A percentile compares a stretch with the other conserved stretches of the same genome.
Evolutionary conservation across 495 filamentous ascomycete species (phyloP).

Genomic region (Xylaria longipes): DNA sequence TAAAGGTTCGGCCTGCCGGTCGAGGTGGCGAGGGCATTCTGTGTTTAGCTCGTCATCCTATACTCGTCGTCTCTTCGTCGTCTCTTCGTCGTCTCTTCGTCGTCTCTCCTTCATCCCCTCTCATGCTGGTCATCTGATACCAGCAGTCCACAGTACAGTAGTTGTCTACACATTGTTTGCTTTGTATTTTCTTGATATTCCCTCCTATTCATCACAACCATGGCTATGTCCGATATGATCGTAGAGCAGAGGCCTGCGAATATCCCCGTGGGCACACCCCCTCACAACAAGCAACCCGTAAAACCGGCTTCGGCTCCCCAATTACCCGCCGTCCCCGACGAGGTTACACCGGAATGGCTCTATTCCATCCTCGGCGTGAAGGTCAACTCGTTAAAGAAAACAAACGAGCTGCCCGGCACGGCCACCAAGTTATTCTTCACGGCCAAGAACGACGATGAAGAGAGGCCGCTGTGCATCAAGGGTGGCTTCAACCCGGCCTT

Average conservation of each 20-base stretch:
- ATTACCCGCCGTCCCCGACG: conserved; percentile 44
- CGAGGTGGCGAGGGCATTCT: background rate
- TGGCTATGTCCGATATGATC: conserved; percentile 19
- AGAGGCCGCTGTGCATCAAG: conserved; percentile 42
- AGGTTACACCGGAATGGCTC: conserved; percentile 52
- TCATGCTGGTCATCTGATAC: conserved; percentile 5
- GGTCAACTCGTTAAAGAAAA: conserved; percentile 40
- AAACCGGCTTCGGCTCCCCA: background rate
- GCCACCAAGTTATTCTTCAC: conserved; percentile 44
- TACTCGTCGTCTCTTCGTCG: conserved; percentile 20
- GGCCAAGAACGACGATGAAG: conserved; percentile 29
- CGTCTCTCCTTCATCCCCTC: background rate
- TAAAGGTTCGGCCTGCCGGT: conserved; percentile 25
- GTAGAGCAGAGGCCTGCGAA: conserved; percentile 14
- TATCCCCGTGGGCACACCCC: background rate
- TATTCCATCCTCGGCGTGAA: conserved; percentile 39
- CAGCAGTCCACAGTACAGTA: background rate
- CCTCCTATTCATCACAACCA: background rate
- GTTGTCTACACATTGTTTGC: background rate
- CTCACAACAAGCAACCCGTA: background rate
- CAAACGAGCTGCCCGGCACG: conserved; percentile 38
- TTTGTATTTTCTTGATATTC: background rate
- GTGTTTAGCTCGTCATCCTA: conserved; percentile 4
- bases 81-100: too few relatives aligned
- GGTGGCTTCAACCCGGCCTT: conserved; percentile 44